Base-by-base conservation (phyloP, 2,329 filamentous ascomycete genomes). In the Penicillium sp. region DNA sequence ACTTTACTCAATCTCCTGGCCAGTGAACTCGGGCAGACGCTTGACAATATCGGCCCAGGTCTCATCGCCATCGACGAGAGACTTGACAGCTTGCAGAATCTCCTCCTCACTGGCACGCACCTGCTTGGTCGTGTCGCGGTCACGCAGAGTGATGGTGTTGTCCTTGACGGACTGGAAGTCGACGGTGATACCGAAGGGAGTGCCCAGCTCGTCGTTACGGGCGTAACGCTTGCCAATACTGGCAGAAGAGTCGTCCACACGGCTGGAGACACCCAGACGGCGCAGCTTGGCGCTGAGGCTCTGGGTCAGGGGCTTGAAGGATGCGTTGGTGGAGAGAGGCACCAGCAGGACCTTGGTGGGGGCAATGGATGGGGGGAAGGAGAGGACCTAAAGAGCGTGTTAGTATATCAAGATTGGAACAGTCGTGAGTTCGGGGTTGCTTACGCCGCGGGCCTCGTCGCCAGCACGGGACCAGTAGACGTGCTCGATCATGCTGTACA, bases 161-260 rank as follows among this genome's bases (percentile, higher is more conserved):
- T 97, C 92, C 78, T 96, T 87, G 66, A 96, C 81, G 50, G 91
- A 96, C 82, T 98, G 91, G 85, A 97, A 98, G 77, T 98, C 94
- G 60, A 98, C 86, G 0, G 94, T 98, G 76, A 98, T 88, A 73
- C 92, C 94, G 65, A 97, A 88, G 7, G 94, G 92, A 46, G 95
- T 98, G 70, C 94, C 95, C 59, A 97, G 85, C 80, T 98, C 94
- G 77, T 98, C 94, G 75, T 97, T 97, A 70, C 95, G 88, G 73
- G 90, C 88, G 78, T 96, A 98, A 55, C 94, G 89, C 83, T 96
- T 96, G 75, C 94, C 94, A 69, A 98, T 98, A 63, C 88, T 92
- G 61, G 93, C 92, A 31, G 89, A 91, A 14, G 91, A 96, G 76
- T 95, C 91, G 72, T 98, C 95, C 39, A 97, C 86, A 61, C 91